Conservation (phyloP, 768 basidiomycete genomes). For the Calvatia gigantea region DNA sequence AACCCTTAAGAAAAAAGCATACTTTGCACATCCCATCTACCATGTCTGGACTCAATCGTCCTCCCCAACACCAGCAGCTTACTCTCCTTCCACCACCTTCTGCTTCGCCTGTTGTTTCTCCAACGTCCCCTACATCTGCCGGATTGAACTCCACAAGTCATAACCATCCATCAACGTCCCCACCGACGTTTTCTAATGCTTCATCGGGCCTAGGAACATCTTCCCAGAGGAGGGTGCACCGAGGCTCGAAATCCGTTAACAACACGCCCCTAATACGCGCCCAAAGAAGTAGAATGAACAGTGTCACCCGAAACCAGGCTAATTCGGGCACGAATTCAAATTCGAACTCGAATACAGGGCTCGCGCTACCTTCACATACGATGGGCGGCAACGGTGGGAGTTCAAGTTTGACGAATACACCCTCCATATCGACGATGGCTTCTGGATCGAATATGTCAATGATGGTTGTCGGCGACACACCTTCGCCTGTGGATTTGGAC, state of each 20-base stretch:
- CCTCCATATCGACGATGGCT: background rate
- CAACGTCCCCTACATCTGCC: background rate
- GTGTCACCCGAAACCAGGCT: background rate
- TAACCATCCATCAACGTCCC: background rate
- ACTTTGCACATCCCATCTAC: background rate
- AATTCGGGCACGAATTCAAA: background rate
- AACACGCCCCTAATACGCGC: slow-evolving; percentile 7
- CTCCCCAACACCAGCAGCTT: background rate
- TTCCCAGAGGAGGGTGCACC: background rate
- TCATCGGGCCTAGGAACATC: background rate
- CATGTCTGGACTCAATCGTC: background rate
- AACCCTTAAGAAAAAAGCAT: slow-evolving; percentile 9
- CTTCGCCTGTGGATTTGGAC: slow-evolving; percentile 75
- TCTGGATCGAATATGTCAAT: background rate
- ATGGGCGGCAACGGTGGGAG: background rate
- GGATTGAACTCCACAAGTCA: background rate
- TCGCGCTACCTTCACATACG: background rate
- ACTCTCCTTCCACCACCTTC: background rate
- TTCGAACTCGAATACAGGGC: slow-evolving; percentile 3
- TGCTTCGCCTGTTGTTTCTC: slow-evolving; percentile 2
- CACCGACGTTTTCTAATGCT: background rate
- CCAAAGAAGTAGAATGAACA: background rate
- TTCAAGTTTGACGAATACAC: slow-evolving; percentile 3
- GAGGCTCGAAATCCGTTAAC: slow-evolving; percentile 6
- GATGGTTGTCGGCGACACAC: slow-evolving; percentile 46